These are phyloP conservation scores for Thalassiosira livingstoniorum DNA, from an alignment of 352 stramenopile genomes.

Conservation along the genomic window DNA sequence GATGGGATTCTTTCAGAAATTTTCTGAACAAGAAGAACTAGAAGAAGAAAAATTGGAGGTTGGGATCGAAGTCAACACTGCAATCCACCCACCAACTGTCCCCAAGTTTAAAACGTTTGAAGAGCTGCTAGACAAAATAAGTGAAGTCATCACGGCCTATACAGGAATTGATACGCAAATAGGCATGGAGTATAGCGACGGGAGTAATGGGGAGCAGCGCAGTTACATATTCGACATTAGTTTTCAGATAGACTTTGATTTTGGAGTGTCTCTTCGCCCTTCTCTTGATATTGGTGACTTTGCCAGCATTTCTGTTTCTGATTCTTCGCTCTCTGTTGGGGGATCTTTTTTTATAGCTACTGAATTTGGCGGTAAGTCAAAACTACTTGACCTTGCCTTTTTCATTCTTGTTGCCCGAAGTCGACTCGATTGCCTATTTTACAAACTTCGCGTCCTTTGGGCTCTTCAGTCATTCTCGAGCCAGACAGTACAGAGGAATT, in stretches of 20 bases:
- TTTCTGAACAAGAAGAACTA: neutral
- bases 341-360: conserved; percentile 20
- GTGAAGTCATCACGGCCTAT: conserved; percentile 28
- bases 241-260: conserved; percentile 30
- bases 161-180: conserved; percentile 35
- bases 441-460: too few species aligned
- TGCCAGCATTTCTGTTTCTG: conserved; percentile 25
- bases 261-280: conserved; percentile 21
- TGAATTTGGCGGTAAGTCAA: conserved; percentile 52
- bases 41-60: conserved; percentile 13
- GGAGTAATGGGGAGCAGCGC: conserved; percentile 4
- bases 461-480: conserved; percentile 29
- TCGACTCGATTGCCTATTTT: too few species aligned
- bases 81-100: conserved; percentile 28
- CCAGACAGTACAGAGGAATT: conserved; percentile 7
- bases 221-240: conserved; percentile 47
- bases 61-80: conserved; percentile 38
- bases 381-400: too few species aligned
- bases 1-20: conserved; percentile 50
- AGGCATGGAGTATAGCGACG: conserved; percentile 22
- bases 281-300: conserved; percentile 42
- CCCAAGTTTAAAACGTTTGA: conserved; percentile 42
- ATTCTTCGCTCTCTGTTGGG: conserved; percentile 25
- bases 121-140: conserved; percentile 39
- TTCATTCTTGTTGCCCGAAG: too few species aligned